These are phyloP conservation scores for Metarhizium guizhouense DNA, from an alignment of 2,329 filamentous ascomycete species.

Conservation along the genomic window DNA sequence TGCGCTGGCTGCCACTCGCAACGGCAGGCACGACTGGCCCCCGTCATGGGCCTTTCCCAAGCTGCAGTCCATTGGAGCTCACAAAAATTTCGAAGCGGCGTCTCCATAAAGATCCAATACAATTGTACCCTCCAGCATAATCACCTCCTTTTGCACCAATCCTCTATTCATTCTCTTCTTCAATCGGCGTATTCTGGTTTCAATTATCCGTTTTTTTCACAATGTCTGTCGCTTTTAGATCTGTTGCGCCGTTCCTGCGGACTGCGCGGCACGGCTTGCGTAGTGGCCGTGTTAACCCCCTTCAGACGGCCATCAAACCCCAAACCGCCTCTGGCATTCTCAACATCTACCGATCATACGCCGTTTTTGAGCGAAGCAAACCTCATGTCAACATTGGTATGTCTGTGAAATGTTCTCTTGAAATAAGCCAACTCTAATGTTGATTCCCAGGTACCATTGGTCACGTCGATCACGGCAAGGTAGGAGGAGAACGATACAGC, in stretches of 20 bases:
- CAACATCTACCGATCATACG: slow-evolving; percentile 57
- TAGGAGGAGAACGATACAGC: slow-evolving; percentile 26
- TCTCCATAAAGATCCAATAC: slow-evolving; percentile 11
- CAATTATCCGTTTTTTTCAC: slow-evolving; percentile 26
- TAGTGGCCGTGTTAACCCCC: slow-evolving; percentile 62
- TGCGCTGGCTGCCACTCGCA: background rate
- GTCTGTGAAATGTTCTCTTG: slow-evolving; percentile 11
- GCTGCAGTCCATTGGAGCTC: slow-evolving; percentile 15
- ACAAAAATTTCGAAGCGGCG: slow-evolving; percentile 26
- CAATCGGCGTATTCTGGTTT: slow-evolving; percentile 16
- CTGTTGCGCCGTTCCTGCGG: slow-evolving; percentile 70
- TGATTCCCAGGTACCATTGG: slow-evolving; percentile 74
- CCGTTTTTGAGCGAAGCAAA: slow-evolving; percentile 79
- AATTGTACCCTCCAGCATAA: slow-evolving; percentile 15
- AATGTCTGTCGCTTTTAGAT: slow-evolving; percentile 77
- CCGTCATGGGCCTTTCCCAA: background rate
- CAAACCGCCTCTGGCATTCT: slow-evolving; percentile 56
- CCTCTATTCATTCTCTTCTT: slow-evolving; percentile 15
- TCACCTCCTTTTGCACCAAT: slow-evolving; percentile 7
- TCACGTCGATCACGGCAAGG: slow-evolving; percentile 99
- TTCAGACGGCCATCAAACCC: slow-evolving; percentile 59
- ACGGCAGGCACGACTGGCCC: slow-evolving; percentile 1
- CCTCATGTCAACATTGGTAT: slow-evolving; percentile 97
- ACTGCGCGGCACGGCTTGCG: slow-evolving; percentile 68
- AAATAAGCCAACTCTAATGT: background rate